Evolutionary conservation across 257 asterid genomes (phyloP).

Genomic region (Penstemon eatonii): DNA sequence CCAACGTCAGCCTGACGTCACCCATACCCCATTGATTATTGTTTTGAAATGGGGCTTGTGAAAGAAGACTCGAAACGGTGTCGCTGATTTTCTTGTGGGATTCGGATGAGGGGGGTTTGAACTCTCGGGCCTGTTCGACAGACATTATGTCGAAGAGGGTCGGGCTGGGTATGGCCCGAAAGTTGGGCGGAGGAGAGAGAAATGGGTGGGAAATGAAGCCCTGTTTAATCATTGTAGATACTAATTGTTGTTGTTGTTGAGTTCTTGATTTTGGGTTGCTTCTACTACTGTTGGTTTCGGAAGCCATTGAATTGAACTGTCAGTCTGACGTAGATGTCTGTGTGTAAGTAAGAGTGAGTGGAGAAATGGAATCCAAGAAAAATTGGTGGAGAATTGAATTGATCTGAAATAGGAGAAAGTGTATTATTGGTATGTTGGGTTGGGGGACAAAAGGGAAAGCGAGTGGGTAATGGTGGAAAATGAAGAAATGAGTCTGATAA

Average conservation of each 20-base stretch:
- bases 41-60: constrained; percentile 49
- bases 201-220: constrained; percentile 71
- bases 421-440: constrained; percentile 14
- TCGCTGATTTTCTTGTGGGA: constrained; percentile 52
- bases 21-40: constrained; percentile 37
- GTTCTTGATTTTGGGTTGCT: constrained; percentile 37
- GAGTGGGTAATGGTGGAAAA: not conserved
- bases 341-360: constrained; percentile 27
- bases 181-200: constrained; percentile 55
- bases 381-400: constrained; percentile 18
- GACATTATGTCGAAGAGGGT: constrained; percentile 82
- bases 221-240: constrained; percentile 86
- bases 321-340: not conserved
- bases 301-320: constrained; percentile 48
- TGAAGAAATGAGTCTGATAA: too few relatives aligned
- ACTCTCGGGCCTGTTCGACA: constrained; percentile 59
- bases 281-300: constrained; percentile 28
- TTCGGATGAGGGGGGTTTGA: constrained; percentile 39
- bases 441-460: constrained; percentile 10
- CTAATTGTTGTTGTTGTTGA: constrained; percentile 41
- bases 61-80: constrained; percentile 53
- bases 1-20: constrained; percentile 82
- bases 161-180: constrained; percentile 31
- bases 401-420: constrained; percentile 34
- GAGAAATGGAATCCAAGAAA: constrained; percentile 30